phyloP scores from a whole-genome alignment of 208 protist genomes.

The Leishmania gerbilli region DNA sequence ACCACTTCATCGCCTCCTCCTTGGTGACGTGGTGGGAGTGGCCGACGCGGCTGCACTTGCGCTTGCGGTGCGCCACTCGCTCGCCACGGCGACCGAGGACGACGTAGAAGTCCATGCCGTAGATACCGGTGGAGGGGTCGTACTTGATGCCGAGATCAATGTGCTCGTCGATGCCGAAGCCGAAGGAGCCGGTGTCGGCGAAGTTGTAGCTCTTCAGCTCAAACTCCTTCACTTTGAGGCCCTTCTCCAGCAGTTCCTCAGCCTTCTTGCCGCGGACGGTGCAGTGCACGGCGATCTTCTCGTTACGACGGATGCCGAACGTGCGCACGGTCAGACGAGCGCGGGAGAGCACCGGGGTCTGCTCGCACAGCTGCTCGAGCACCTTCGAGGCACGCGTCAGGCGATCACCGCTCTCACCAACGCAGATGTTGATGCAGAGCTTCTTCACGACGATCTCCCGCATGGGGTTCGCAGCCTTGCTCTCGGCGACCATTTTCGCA shows the following conservation, averaged over 20 bases:
- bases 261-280: conserved; percentile 99
- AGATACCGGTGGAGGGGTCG: conserved; percentile 99
- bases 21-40: conserved; percentile 95
- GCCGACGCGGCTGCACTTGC: conserved; percentile 88
- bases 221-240: conserved; percentile 99
- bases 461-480: conserved; percentile 96
- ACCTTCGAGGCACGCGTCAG: conserved; percentile 99
- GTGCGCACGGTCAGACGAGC: conserved; percentile 99
- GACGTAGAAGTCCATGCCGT: conserved; percentile 98
- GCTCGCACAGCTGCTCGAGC: conserved; percentile 98
- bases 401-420: conserved; percentile 99
- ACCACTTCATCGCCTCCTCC: conserved; percentile 99
- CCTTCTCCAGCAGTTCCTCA: conserved; percentile 98
- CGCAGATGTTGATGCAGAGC: conserved; percentile 99
- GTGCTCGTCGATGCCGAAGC: conserved; percentile 99
- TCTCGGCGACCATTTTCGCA: conserved; percentile 73
- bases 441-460: conserved; percentile 98
- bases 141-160: conserved; percentile 99
- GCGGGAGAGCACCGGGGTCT: conserved; percentile 97
- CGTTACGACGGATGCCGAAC: conserved; percentile 99
- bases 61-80: conserved; percentile 95
- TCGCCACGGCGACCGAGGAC: conserved; percentile 97
- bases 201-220: conserved; percentile 98
- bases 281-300: conserved; percentile 99
- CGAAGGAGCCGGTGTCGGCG: conserved; percentile 98